Evolutionary conservation across 2,329 filamentous ascomycete species (phyloP).

Genomic region (Aspergillus sp.): DNA sequence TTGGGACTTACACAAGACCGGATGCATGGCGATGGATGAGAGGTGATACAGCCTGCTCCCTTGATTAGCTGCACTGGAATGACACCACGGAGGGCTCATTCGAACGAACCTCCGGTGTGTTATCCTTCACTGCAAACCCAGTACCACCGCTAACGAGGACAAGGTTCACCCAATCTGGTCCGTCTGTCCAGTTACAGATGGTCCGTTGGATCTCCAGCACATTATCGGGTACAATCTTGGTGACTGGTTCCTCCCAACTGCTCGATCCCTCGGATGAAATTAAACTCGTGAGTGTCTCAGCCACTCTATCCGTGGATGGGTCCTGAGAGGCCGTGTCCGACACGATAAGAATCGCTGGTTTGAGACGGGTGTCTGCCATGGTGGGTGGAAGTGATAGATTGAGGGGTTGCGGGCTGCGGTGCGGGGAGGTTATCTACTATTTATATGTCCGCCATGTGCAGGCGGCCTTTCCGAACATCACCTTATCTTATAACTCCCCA

Average conservation of each 20-base stretch:
- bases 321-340: constrained; percentile 86
- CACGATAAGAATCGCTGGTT: constrained; percentile 77
- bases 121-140: constrained; percentile 81
- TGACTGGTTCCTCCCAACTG: constrained; percentile 69
- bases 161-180: constrained; percentile 63
- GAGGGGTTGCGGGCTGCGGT: background rate
- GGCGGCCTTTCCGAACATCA: background rate
- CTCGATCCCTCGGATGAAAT: constrained; percentile 66
- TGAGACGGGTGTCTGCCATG: constrained; percentile 50
- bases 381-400: constrained; percentile 14
- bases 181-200: constrained; percentile 72
- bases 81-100: background rate
- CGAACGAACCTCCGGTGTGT: constrained; percentile 75
- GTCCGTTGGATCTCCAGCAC: constrained; percentile 71
- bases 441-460: background rate
- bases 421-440: constrained; percentile 1
- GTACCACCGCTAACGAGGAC: constrained; percentile 90
- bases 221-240: constrained; percentile 77
- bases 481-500: background rate
- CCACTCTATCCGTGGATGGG: constrained; percentile 74
- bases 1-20: constrained; percentile 67
- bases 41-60: constrained; percentile 67
- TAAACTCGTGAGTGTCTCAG: constrained; percentile 64
- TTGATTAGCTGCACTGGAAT: constrained; percentile 13
- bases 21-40: constrained; percentile 83